A percentile compares a stretch with the other conserved stretches of the same genome.
Evolutionary conservation across 108 stramenopile genomes (phyloP).

Genomic region (Conticribra guillardii): DNA sequence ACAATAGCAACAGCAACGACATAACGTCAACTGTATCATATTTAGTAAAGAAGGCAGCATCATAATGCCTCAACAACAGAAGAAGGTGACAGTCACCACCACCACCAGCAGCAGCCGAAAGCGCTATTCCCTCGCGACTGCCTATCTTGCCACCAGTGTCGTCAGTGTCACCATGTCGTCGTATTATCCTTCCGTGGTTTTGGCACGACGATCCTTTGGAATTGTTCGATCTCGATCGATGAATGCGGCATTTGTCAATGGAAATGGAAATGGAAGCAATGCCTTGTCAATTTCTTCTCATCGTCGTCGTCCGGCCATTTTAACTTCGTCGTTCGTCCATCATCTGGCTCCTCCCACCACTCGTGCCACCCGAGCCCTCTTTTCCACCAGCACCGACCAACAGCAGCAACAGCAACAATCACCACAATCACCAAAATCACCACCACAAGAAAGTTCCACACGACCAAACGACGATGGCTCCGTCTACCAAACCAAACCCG

Average conservation of each 20-base stretch:
- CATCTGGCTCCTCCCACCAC: too few species aligned
- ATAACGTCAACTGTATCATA: too few species aligned
- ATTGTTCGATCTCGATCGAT: background rate
- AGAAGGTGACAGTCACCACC: too few species aligned
- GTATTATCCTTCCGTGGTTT: background rate
- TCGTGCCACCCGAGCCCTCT: too few species aligned
- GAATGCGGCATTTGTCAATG: background rate
- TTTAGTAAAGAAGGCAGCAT: too few species aligned
- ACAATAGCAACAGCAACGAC: too few species aligned
- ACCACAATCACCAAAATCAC: background rate
- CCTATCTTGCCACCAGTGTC: background rate
- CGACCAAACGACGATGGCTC: constrained; percentile 5
- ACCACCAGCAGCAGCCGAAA: too few species aligned
- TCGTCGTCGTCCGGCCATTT: too few species aligned
- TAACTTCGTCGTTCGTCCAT: too few species aligned
- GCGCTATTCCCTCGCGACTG: background rate
- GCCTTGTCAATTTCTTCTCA: too few species aligned
- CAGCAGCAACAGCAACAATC: background rate
- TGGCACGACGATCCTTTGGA: background rate
- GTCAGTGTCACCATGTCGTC: background rate
- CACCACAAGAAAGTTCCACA: background rate
- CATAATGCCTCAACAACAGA: too few species aligned
- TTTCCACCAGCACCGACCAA: constrained; percentile 1
- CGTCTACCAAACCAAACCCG: constrained; percentile 12
- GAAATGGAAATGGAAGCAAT: too few species aligned